Evolutionary conservation across 2,329 filamentous ascomycete genomes (phyloP), one percentile per base, ranked within the genome.

Genomic region (Aspergillus awamori): DNA sequence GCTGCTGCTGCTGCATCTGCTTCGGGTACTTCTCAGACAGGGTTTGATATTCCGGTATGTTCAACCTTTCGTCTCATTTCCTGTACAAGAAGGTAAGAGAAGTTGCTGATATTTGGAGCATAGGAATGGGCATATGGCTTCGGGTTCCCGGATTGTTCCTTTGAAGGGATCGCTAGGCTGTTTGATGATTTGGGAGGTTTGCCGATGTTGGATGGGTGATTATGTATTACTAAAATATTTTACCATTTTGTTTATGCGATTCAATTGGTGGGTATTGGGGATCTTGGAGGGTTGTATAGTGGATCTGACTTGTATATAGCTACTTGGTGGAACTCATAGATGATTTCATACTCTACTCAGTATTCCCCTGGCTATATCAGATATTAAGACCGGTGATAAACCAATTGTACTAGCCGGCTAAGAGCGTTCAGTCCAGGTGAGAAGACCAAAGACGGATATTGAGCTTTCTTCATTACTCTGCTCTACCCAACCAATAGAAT

Each of bases 111-210:
- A 15, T 4, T 11, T 8, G 10, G 15, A 5, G 11, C 11, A 8
- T 52, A 72, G 70, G 72, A 76, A 58, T 73, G 73, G 70, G 69
- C 73, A 4, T 73, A 76, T 58, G 70, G 72, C 1, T 75, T 75
- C n/a, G 73, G 72, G 1, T 75, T 76, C 51, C 72, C 73, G 2
- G 74, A 76, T 58, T 76, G 72, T 60, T 75, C 74, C 0, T 75
- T 76, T 38, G 72, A 77, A 36, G 74, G 72, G 6, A 74, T 76
- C 39, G 72, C 72, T 1, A 63, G 71, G 41, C 58, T 76, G 11
- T 76, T 76, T 53, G 72, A 75, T 62, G 72, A 76, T 65, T 59
- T 76, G 33, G 71, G 68, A 3, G 70, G 66, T 8, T 53, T 73
- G 26, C 71, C 73, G 5, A 70, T 73, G 66, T 48, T 73, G 54